Percentiles rank a stretch among this genome's conserved stretches.
These are phyloP conservation scores for Trichoderma reesei DNA, from an alignment of 495 filamentous ascomycete species.

Conservation along the genomic window DNA sequence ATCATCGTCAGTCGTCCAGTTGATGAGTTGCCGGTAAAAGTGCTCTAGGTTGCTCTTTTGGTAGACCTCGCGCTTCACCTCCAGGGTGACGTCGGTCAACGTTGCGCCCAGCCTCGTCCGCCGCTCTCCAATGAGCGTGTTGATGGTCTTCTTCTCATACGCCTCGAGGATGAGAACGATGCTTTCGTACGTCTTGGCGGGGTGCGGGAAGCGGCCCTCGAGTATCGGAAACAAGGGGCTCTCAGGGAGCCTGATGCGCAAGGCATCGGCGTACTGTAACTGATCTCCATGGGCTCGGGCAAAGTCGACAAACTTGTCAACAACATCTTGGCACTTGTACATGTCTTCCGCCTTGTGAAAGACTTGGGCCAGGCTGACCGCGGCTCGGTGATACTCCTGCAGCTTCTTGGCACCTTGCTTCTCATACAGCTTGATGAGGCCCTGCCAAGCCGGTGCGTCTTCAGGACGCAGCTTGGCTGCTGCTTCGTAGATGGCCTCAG, in stretches of 20 bases:
- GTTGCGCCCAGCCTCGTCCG: conserved; percentile 80
- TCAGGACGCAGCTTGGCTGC: conserved; percentile 49
- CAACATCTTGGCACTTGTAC: conserved; percentile 62
- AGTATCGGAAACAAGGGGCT: conserved; percentile 70
- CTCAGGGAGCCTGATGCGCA: conserved; percentile 66
- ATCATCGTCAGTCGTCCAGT: conserved; percentile 85
- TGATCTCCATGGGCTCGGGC: conserved; percentile 61
- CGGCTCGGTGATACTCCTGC: conserved; percentile 62
- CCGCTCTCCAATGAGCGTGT: conserved; percentile 79
- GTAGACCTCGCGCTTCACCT: conserved; percentile 81
- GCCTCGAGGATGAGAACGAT: conserved; percentile 77
- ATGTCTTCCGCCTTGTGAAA: conserved; percentile 56
- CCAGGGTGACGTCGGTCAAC: conserved; percentile 67
- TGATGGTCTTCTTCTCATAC: conserved; percentile 85
- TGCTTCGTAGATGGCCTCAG: conserved; percentile 64
- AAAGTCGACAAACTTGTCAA: conserved; percentile 70
- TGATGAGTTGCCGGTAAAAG: conserved; percentile 70
- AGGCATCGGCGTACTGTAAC: conserved; percentile 58
- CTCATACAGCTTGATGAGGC: conserved; percentile 78
- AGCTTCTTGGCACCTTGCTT: conserved; percentile 59
- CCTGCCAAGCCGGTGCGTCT: conserved; percentile 73
- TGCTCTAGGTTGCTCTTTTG: conserved; percentile 57
- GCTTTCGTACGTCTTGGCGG: conserved; percentile 68
- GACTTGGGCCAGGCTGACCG: conserved; percentile 61
- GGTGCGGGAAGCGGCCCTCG: conserved; percentile 76